These are phyloP conservation scores for Cyclotella sp. DNA, from an alignment of 108 stramenopile genomes.

Conservation along the genomic window DNA sequence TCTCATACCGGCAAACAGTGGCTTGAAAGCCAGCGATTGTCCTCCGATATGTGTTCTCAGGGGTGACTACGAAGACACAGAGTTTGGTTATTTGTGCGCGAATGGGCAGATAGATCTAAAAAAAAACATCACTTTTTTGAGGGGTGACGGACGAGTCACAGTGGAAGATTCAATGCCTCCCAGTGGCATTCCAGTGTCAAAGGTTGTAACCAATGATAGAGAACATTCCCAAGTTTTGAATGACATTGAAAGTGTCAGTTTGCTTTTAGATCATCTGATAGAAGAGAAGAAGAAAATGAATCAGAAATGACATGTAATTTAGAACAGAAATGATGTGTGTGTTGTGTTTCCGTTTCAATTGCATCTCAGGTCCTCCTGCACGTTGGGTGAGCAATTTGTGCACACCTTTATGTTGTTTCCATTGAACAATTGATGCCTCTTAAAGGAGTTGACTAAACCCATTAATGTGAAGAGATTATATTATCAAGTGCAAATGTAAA, in stretches of 20 bases:
- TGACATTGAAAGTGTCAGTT: conserved; percentile 21
- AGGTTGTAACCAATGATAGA: conserved; percentile 15
- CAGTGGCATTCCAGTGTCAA: conserved; percentile 16
- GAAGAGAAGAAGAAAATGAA: too few relatives aligned
- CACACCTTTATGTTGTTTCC: too few relatives aligned
- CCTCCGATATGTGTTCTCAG: background rate
- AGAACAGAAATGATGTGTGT: too few relatives aligned
- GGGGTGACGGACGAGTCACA: conserved; percentile 23
- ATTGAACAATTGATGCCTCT: too few relatives aligned
- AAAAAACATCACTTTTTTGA: background rate
- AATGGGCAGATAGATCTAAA: background rate
- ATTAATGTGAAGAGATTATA: too few relatives aligned
- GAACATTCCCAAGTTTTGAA: conserved; percentile 31
- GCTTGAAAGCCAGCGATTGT: background rate
- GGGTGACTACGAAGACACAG: background rate
- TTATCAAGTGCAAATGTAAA: too few relatives aligned
- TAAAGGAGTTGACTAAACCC: too few relatives aligned
- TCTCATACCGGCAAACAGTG: background rate
- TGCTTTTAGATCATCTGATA: background rate
- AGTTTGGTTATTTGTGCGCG: background rate
- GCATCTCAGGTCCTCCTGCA: too few relatives aligned
- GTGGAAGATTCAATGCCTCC: conserved; percentile 27
- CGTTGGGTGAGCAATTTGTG: too few relatives aligned
- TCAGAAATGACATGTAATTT: too few relatives aligned
- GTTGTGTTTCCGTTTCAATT: too few relatives aligned